phyloP scores from a whole-genome alignment of 768 basidiomycete species.

The Leccinum boreale region DNA sequence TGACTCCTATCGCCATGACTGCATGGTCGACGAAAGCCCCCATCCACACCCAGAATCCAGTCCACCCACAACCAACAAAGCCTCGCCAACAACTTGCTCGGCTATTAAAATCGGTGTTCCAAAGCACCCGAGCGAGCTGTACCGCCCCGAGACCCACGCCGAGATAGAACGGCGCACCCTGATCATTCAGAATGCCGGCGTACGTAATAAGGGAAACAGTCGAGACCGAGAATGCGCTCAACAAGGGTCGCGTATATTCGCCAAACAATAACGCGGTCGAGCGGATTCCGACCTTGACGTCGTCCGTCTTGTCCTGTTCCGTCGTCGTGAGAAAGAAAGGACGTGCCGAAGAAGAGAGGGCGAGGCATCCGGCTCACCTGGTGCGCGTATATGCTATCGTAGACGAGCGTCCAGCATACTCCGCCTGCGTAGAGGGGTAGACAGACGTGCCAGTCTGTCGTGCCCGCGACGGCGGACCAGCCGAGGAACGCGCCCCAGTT shows the following conservation, averaged over 20 bases:
- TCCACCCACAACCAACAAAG: constrained; percentile 84
- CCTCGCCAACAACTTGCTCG: constrained; percentile 86
- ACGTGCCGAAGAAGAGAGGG: not conserved
- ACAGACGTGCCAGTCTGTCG: constrained; percentile 77
- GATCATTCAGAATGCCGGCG: constrained; percentile 77
- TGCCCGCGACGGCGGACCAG: constrained; percentile 89
- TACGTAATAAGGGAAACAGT: constrained; percentile 72
- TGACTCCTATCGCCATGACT: constrained; percentile 12
- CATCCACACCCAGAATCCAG: constrained; percentile 85
- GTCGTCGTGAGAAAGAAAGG: not conserved
- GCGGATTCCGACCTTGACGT: constrained; percentile 81
- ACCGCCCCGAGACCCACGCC: constrained; percentile 69
- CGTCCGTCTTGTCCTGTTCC: constrained; percentile 85
- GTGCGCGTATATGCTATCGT: constrained; percentile 97
- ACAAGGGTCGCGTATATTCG: constrained; percentile 67
- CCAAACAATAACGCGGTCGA: constrained; percentile 95
- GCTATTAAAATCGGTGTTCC: constrained; percentile 69
- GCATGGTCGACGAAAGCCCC: constrained; percentile 73
- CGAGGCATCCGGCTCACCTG: constrained; percentile 50
- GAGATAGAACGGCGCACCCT: constrained; percentile 75
- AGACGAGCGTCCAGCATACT: constrained; percentile 91
- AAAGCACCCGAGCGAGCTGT: constrained; percentile 77
- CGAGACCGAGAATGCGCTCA: constrained; percentile 68
- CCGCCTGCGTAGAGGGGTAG: constrained; percentile 89
- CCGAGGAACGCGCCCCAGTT: constrained; percentile 97